Conservation (phyloP, 73 alveolate genomes). For the Tetrahymena elliotti region DNA sequence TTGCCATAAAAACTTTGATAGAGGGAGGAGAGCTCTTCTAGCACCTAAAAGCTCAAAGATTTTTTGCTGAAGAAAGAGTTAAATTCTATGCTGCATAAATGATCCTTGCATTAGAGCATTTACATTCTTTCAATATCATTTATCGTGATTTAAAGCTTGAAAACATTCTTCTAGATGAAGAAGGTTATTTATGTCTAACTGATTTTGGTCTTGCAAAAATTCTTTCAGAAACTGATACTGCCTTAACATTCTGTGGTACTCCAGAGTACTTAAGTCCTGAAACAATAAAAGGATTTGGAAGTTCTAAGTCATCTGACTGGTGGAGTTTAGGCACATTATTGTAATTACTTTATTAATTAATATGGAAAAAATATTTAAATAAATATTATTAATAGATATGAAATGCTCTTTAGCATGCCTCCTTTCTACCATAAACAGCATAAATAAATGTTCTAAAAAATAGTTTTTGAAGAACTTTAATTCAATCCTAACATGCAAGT, state of each 20-base stretch:
- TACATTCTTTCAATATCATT: slow-evolving; percentile 77
- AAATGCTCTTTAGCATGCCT: not conserved
- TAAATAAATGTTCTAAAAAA: not conserved
- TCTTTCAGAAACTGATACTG: slow-evolving; percentile 31
- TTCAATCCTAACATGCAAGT: not conserved
- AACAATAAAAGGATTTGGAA: slow-evolving; percentile 49
- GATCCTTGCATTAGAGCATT: slow-evolving; percentile 64
- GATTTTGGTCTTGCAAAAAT: slow-evolving; percentile 89
- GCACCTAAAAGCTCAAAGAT: slow-evolving; percentile 60
- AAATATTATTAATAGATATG: not conserved
- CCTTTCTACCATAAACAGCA: not conserved
- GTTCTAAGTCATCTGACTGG: not conserved
- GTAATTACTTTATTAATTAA: not conserved
- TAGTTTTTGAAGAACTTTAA: not conserved
- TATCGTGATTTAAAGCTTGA: slow-evolving; percentile 93
- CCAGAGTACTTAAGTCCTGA: slow-evolving; percentile 82
- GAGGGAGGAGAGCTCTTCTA: slow-evolving; percentile 80
- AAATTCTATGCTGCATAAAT: slow-evolving; percentile 82
- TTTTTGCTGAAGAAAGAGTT: slow-evolving; percentile 70
- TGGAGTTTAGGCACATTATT: not conserved
- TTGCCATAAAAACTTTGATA: slow-evolving; percentile 29
- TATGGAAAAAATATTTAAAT: not conserved
- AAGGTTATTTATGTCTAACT: slow-evolving; percentile 85
- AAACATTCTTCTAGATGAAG: slow-evolving; percentile 77
- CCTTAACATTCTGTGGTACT: slow-evolving; percentile 69